phyloP scores from a whole-genome alignment of 2,329 filamentous ascomycete species.

The Colletotrichum chrysophilum region DNA sequence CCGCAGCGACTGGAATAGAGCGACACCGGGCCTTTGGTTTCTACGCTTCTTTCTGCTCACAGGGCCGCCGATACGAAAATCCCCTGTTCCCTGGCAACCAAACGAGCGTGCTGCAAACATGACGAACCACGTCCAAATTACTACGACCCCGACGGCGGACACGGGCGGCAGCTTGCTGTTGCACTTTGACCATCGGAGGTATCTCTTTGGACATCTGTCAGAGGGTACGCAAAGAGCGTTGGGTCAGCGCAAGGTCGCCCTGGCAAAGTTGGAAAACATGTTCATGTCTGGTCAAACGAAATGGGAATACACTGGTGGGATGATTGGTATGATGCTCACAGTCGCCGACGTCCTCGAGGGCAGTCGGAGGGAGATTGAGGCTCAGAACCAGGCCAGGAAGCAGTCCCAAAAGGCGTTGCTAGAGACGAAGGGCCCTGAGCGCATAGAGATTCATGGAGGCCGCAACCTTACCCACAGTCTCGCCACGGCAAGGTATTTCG shows the following conservation, averaged over 20 bases:
- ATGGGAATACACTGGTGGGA: slow-evolving; percentile 80
- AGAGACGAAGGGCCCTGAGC: slow-evolving; percentile 10
- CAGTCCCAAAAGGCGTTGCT: slow-evolving; percentile 40
- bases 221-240: slow-evolving; percentile 87
- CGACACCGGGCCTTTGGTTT: neutral
- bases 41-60: neutral
- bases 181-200: slow-evolving; percentile 81
- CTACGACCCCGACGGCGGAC: slow-evolving; percentile 86
- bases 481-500: slow-evolving; percentile 82
- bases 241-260: slow-evolving; percentile 67
- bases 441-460: slow-evolving; percentile 69
- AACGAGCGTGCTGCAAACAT: slow-evolving; percentile 50
- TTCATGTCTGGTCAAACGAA: slow-evolving; percentile 81
- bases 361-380: slow-evolving; percentile 44
- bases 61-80: neutral
- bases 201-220: slow-evolving; percentile 81
- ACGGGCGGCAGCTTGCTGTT: slow-evolving; percentile 82
- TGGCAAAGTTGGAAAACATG: slow-evolving; percentile 74
- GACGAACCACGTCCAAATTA: slow-evolving; percentile 75
- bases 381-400: slow-evolving; percentile 45
- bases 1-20: neutral
- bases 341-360: slow-evolving; percentile 71
- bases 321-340: slow-evolving; percentile 85
- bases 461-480: slow-evolving; percentile 81
- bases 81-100: neutral